Percentiles rank a stretch among this genome's conserved stretches.
These are phyloP conservation scores for Cryptococcus hybrid DNA, from an alignment of 1,284 basidiomycete species.

Conservation along the genomic window DNA sequence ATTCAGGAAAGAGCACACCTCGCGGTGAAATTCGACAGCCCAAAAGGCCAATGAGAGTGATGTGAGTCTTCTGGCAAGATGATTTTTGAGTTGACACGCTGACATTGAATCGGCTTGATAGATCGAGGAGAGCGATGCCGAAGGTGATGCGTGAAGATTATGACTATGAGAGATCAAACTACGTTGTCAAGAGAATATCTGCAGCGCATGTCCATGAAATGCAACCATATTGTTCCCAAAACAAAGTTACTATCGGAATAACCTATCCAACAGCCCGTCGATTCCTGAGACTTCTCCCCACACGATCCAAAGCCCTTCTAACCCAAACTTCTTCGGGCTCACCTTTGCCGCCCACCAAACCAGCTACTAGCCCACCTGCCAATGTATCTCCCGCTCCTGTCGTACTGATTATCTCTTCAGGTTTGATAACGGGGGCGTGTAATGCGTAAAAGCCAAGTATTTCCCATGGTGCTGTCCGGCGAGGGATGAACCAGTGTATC, in stretches of 20 bases:
- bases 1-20: conserved; percentile 8
- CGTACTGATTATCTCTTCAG: conserved; percentile 62
- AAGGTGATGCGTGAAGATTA: conserved; percentile 14
- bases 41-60: conserved; percentile 46
- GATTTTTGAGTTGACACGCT: background rate
- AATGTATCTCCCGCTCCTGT: conserved; percentile 91
- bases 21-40: conserved; percentile 16
- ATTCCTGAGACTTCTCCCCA: conserved; percentile 29
- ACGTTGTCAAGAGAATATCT: too few relatives aligned
- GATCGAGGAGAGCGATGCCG: conserved; percentile 49
- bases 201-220: too few relatives aligned
- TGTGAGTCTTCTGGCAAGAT: conserved; percentile 25
- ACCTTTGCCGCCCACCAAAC: conserved; percentile 19
- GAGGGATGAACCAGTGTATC: conserved; percentile 8
- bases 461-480: conserved; percentile 10
- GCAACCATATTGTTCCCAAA: too few relatives aligned
- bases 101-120: conserved; percentile 3
- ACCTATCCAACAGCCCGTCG: conserved; percentile 31
- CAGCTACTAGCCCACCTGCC: conserved; percentile 64
- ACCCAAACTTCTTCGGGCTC: conserved; percentile 26
- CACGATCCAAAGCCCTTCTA: conserved; percentile 26
- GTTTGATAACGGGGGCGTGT: conserved; percentile 58
- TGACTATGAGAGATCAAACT: too few relatives aligned
- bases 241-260: too few relatives aligned
- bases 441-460: conserved; percentile 62